Percentiles rank a stretch among this genome's conserved stretches.
phyloP scores from a whole-genome alignment of 2,329 filamentous ascomycete species.

The Diaporthe longicolla region DNA sequence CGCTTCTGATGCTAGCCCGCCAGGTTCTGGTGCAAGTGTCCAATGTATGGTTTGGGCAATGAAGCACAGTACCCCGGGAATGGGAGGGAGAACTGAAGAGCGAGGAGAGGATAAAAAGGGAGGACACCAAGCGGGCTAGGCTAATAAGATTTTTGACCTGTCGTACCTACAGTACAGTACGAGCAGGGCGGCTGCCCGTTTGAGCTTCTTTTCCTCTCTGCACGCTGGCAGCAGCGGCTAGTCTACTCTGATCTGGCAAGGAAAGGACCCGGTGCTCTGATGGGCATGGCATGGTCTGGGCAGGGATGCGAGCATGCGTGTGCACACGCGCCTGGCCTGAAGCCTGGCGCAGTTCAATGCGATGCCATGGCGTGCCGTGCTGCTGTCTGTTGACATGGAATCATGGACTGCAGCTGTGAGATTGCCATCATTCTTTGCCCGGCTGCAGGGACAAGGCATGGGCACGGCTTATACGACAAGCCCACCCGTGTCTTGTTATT shows the following conservation, averaged over 20 bases:
- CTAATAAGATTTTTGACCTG: conserved; percentile 33
- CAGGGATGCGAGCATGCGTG: conserved; percentile 10
- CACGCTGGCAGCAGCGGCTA: conserved; percentile 27
- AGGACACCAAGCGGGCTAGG: conserved; percentile 25
- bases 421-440: conserved; percentile 1
- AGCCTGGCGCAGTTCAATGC: neutral
- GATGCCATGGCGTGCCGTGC: neutral
- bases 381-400: neutral
- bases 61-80: neutral
- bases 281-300: conserved; percentile 20
- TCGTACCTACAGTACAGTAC: conserved; percentile 21
- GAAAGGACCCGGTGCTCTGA: neutral
- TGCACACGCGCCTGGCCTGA: conserved; percentile 1
- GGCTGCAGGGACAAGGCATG: neutral
- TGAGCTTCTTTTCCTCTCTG: conserved; percentile 15
- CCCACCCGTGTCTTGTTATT: conserved; percentile 15
- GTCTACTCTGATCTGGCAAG: conserved; percentile 11
- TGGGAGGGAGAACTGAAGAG: neutral
- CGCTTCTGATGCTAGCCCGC: neutral
- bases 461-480: conserved; percentile 15
- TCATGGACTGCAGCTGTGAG: neutral
- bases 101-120: conserved; percentile 18
- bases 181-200: conserved; percentile 23
- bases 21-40: neutral
- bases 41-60: neutral